phyloP scores from a whole-genome alignment of 2,329 filamentous ascomycete genomes.

The Hirsutella thompsonii region DNA sequence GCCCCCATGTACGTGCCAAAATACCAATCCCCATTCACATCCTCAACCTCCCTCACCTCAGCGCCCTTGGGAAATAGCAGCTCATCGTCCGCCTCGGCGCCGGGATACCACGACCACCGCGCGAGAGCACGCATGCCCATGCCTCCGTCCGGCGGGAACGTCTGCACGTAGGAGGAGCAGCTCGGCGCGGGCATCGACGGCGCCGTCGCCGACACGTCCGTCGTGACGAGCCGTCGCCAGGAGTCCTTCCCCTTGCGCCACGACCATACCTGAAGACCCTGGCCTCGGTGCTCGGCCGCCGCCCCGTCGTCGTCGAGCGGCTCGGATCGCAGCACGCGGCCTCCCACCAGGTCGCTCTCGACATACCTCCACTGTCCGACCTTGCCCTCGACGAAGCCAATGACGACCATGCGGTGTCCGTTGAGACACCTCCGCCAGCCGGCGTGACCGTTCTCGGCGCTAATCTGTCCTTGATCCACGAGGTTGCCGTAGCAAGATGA shows the following conservation, averaged over 20 bases:
- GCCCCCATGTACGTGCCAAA: conserved; percentile 74
- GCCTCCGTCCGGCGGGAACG: conserved; percentile 66
- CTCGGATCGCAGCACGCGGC: conserved; percentile 52
- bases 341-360: conserved; percentile 65
- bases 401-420: conserved; percentile 73
- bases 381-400: conserved; percentile 59
- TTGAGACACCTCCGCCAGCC: conserved; percentile 76
- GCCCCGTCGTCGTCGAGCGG: conserved; percentile 26
- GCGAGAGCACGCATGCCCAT: conserved; percentile 51
- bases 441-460: conserved; percentile 58
- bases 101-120: conserved; percentile 68
- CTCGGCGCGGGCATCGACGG: conserved; percentile 17
- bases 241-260: conserved; percentile 32
- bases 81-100: conserved; percentile 54
- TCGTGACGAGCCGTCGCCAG: conserved; percentile 34
- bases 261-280: conserved; percentile 34
- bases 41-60: conserved; percentile 70
- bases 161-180: conserved; percentile 12
- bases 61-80: conserved; percentile 73
- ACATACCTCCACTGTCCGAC: conserved; percentile 57
- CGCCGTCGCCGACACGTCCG: conserved; percentile 33
- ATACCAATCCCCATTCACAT: conserved; percentile 86
- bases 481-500: conserved; percentile 61
- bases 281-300: conserved; percentile 17
- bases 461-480: conserved; percentile 50